Evolutionary conservation across 129 eudicot species (phyloP).

Genomic region (Deinandra increscens): DNA sequence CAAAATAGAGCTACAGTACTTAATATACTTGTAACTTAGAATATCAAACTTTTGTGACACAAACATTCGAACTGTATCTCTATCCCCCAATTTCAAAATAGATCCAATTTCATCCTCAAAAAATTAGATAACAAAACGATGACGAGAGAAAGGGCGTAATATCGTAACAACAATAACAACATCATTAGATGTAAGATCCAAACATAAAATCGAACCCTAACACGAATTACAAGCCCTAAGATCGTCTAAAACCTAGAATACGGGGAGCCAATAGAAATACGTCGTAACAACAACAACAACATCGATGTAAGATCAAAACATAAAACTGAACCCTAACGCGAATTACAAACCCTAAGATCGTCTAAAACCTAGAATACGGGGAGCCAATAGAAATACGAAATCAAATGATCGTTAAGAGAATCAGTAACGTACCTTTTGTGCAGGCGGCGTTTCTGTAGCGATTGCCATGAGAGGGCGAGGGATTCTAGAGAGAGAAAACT

Average conservation of each 20-base stretch:
- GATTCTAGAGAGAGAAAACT: constrained; percentile 26
- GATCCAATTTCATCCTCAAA: background rate
- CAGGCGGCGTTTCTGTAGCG: constrained; percentile 43
- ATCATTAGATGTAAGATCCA: background rate
- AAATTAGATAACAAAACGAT: background rate
- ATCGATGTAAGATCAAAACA: background rate
- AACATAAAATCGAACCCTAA: background rate
- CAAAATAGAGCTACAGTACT: background rate
- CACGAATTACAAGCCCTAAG: background rate
- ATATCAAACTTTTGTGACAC: too few species aligned
- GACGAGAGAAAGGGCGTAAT: background rate
- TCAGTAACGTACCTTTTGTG: constrained; percentile 41
- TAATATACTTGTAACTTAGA: background rate
- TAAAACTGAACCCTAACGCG: constrained; percentile 4
- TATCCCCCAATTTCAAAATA: background rate
- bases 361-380: background rate
- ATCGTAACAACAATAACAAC: background rate
- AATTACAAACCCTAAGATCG: background rate
- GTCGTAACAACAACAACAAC: background rate
- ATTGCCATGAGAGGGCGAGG: constrained; percentile 46
- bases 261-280: background rate
- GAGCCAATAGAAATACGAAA: background rate
- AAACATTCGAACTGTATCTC: background rate
- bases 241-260: background rate
- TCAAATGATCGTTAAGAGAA: background rate